Evolutionary conservation across 2,329 filamentous ascomycete genomes (phyloP).

Genomic region (Simplicillium sp.): DNA sequence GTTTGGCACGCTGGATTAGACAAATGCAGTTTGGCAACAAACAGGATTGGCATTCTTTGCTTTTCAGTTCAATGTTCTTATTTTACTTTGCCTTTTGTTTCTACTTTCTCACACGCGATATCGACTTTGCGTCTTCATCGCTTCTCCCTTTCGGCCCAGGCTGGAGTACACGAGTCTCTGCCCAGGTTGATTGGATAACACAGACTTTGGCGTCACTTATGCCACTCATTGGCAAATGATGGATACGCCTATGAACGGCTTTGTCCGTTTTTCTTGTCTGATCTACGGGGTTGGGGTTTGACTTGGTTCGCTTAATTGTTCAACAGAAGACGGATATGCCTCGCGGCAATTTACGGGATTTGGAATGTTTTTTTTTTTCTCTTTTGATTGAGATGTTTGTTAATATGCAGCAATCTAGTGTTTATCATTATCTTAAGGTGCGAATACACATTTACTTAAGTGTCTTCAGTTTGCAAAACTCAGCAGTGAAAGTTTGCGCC

Average conservation of each 20-base stretch:
- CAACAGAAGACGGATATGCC: constrained; percentile 26
- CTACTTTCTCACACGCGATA: constrained; percentile 3
- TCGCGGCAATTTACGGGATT: constrained; percentile 20
- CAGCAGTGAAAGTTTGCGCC: no score
- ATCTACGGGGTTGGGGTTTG: not conserved
- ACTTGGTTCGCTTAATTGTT: constrained; percentile 2
- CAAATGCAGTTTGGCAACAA: constrained; percentile 20
- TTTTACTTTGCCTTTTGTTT: constrained; percentile 4
- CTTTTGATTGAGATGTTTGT: constrained; percentile 7
- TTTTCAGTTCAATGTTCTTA: constrained; percentile 3
- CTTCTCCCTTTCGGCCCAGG: no score
- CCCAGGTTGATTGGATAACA: no score
- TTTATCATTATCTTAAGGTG: no score
- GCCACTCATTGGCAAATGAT: no score
- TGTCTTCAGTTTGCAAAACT: no score
- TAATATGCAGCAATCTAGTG: not conserved
- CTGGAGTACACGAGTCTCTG: no score
- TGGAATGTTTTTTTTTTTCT: constrained; percentile 7
- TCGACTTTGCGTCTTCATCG: no score
- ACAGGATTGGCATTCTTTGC: constrained; percentile 10
- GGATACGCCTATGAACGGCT: no score
- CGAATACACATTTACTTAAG: no score
- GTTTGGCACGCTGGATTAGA: constrained; percentile 5
- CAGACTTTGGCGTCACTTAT: no score
- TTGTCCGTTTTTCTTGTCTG: constrained; percentile 9